These are phyloP conservation scores for Arachnomyces sp. DNA, from an alignment of 2,329 filamentous ascomycete genomes.

Conservation along the genomic window DNA sequence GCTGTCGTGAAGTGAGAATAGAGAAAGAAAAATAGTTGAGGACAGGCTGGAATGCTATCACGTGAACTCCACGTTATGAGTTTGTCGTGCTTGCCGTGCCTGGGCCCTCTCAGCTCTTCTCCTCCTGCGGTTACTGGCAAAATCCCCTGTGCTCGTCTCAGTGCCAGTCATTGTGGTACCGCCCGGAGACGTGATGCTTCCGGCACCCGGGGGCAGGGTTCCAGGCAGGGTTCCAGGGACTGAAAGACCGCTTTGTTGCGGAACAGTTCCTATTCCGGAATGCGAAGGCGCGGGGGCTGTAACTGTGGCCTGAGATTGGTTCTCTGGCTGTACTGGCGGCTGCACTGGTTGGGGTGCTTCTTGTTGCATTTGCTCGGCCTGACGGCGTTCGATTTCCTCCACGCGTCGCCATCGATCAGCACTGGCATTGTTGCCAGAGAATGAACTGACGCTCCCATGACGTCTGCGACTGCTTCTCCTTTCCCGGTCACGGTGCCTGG, in stretches of 20 bases:
- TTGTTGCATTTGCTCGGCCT: constrained; percentile 36
- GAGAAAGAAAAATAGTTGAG: background rate
- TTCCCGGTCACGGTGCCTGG: constrained; percentile 41
- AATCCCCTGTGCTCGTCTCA: constrained; percentile 36
- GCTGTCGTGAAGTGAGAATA: too few species aligned
- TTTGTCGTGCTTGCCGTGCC: constrained; percentile 32
- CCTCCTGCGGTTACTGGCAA: constrained; percentile 46
- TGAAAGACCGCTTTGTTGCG: constrained; percentile 3
- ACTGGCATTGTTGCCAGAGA: constrained; percentile 33
- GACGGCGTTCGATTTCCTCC: constrained; percentile 40
- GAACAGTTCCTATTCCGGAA: background rate
- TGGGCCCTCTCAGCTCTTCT: constrained; percentile 46
- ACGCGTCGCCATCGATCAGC: constrained; percentile 41
- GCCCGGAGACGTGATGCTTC: constrained; percentile 34
- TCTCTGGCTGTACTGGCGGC: constrained; percentile 9
- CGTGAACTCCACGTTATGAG: constrained; percentile 40
- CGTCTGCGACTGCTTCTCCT: constrained; percentile 33
- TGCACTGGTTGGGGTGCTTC: constrained; percentile 19
- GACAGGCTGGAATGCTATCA: constrained; percentile 17
- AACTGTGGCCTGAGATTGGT: background rate
- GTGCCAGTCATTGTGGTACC: constrained; percentile 36
- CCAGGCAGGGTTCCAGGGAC: constrained; percentile 31
- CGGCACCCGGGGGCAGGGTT: constrained; percentile 31
- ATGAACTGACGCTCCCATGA: constrained; percentile 32
- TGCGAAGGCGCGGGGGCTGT: constrained; percentile 2